Evolutionary conservation across 1,284 basidiomycete genomes (phyloP), one percentile per base, ranked within the genome.

Genomic region (Gomphus sp.): DNA sequence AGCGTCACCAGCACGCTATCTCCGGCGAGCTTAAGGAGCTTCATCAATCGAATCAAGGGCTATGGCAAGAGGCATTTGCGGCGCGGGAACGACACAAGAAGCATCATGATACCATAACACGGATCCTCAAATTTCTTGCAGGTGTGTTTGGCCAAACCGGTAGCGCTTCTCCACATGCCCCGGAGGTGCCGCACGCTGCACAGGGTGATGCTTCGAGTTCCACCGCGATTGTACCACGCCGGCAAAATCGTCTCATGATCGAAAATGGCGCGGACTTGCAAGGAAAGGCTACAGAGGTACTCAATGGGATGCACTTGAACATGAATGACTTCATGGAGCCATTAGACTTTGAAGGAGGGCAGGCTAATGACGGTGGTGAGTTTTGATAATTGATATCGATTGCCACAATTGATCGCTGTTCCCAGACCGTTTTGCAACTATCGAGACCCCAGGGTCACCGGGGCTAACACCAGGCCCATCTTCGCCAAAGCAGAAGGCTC

Each of bases 101-200:
- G 67, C 93, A 97, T 65, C 90, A 97, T 67, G 95, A 98, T 70
- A 98, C 93, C n/a, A 94, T 98, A 68, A 94, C 97, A 69, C 80
- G 92, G 60, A 98, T 99, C 63, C 79, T 99, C 62, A 89, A 93
- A 61, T 98, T 99, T 73, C 74, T 99, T 54, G 94, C 93, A 18
- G 87, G 93, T 33, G 88, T 98, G 2, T 98, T 98, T 73, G 93
- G 93, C 2, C 79, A 77, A 49, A 76, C 77, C 54, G 74, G 73
- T 18, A 52, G 73, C 64, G 41, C 39, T 12, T 55, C 53, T 33
- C 41, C 68, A 70, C 49, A 72, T 71, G 52, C 72, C 70, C 57
- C 79, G 78, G 64, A 75, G 31, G 50, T 58, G 16, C 57, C 57
- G 10, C 57, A 76, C 56, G 77, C 79, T 56, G 73, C 69, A n/a